Evolutionary conservation across 192 early-diverging fungal species (phyloP).

Genomic region (Coemansia aciculifera): DNA sequence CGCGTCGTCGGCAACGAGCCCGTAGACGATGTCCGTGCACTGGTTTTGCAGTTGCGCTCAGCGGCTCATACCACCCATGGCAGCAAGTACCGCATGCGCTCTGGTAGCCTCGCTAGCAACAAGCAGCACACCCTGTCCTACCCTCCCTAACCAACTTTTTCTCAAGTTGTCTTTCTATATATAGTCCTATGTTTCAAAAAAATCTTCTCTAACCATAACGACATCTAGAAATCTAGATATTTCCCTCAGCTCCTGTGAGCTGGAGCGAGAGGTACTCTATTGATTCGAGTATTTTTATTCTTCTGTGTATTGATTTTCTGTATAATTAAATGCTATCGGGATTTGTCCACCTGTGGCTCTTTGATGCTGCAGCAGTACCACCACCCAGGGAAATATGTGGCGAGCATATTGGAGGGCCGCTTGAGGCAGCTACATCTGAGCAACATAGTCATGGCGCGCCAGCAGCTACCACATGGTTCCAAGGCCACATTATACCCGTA

Average conservation of each 20-base stretch:
- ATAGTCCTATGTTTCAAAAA: conserved; percentile 5
- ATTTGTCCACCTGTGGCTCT: conserved; percentile 30
- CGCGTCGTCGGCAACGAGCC: conserved; percentile 42
- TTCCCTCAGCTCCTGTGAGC: neutral
- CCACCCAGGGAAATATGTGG: conserved; percentile 12
- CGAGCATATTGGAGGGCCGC: neutral
- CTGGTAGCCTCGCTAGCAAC: conserved; percentile 21
- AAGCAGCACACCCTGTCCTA: conserved; percentile 32
- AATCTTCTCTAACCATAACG: conserved; percentile 2
- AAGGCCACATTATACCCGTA: conserved; percentile 24
- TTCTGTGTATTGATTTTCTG: neutral
- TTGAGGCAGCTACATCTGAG: neutral
- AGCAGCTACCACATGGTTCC: conserved; percentile 24
- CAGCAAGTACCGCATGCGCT: conserved; percentile 27
- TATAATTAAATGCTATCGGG: conserved; percentile 13
- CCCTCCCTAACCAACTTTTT: conserved; percentile 19
- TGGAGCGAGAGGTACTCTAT: no score
- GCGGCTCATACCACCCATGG: conserved; percentile 16
- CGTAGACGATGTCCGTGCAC: conserved; percentile 37
- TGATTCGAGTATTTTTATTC: no score
- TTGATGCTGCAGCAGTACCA: conserved; percentile 14
- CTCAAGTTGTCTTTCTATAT: conserved; percentile 3
- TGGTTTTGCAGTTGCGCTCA: conserved; percentile 31
- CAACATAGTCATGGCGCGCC: neutral
- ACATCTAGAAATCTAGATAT: neutral